A percentile compares a stretch with the other conserved stretches of the same genome.
Conservation (phyloP, 148 eudicot genomes). For the Nyssa sinensis region DNA sequence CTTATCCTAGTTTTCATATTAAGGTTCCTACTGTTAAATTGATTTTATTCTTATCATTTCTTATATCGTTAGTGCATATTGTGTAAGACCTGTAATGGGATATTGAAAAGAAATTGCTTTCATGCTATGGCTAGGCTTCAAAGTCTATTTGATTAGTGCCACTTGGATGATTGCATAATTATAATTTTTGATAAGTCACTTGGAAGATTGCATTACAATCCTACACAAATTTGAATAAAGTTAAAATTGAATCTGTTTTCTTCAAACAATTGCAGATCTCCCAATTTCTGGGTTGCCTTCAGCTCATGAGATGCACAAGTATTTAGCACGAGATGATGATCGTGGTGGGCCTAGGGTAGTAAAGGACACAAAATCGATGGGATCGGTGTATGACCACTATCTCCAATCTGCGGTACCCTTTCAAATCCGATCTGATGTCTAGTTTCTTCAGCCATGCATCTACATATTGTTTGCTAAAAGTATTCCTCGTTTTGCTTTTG, state of each 20-base stretch:
- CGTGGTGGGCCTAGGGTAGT: slow-evolving; percentile 31
- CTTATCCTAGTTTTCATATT: background rate
- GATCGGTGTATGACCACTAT: slow-evolving; percentile 67
- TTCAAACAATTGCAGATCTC: slow-evolving; percentile 33
- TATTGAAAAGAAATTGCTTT: background rate
- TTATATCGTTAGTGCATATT: background rate
- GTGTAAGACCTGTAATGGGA: background rate
- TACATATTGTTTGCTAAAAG: slow-evolving; percentile 1
- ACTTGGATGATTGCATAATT: background rate
- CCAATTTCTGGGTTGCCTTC: slow-evolving; percentile 38
- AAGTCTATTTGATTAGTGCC: background rate
- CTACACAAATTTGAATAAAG: background rate
- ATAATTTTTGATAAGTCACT: too few relatives aligned
- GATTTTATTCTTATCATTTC: background rate
- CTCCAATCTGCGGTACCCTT: slow-evolving; percentile 54
- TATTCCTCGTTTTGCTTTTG: slow-evolving; percentile 16
- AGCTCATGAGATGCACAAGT: slow-evolving; percentile 37
- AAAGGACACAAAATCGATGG: slow-evolving; percentile 54
- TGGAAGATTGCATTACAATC: too few relatives aligned
- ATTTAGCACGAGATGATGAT: slow-evolving; percentile 43
- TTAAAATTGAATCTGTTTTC: background rate
- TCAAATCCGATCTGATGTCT: background rate
- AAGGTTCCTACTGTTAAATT: background rate
- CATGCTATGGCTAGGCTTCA: background rate
- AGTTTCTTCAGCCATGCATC: background rate